Evolutionary conservation across 441 rosid species (phyloP), one percentile per base, ranked within the genome.

Genomic region (Isatis lusitanica): DNA sequence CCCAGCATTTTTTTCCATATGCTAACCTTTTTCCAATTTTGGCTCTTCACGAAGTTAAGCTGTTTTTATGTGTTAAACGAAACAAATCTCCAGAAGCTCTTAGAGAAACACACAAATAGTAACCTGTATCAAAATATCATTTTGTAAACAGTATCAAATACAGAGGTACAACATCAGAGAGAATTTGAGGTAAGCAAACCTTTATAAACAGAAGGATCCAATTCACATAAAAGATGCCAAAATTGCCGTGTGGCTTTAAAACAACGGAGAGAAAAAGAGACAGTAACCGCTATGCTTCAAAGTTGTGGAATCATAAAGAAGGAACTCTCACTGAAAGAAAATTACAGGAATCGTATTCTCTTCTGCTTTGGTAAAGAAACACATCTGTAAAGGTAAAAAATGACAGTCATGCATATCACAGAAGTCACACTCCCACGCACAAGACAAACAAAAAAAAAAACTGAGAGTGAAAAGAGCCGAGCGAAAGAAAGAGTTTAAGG

Each of bases 261-360:
- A 68, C 70, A 52, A 6, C 9, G 33, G 58, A 74, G 52, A 58
- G 13, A 26, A 66, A 57, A 66, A 18, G 35, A 5, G 59, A 75
- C 44, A 44, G 62, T 65, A 31, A 16, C 71, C 75, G 67, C 72
- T 68, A 60, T 68, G 57, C 57, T 57, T 70, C 56, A 76, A 76
- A 64, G 66, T 64, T 53, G 36, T n/a, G 38, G 66, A 70, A 69
- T 55, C 43, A 42, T 17, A 6, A 43, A 74, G 36, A 43, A 74
- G 36, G 55, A 56, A 66, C 13, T 17, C 35, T 59, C 28, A 33
- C 35, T 60, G 68, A 61, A 59, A 61, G 74, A 57, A 57, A 63
- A 47, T 47, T 57, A 9, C 67, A 64, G 61, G 79, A 76, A 76
- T 70, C 80, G 0, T 76, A 71, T 76, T 76, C 80, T 64, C 50